These are phyloP conservation scores for Candida silvicultrix DNA, from an alignment of 805 yeast genomes.

Conservation along the genomic window DNA sequence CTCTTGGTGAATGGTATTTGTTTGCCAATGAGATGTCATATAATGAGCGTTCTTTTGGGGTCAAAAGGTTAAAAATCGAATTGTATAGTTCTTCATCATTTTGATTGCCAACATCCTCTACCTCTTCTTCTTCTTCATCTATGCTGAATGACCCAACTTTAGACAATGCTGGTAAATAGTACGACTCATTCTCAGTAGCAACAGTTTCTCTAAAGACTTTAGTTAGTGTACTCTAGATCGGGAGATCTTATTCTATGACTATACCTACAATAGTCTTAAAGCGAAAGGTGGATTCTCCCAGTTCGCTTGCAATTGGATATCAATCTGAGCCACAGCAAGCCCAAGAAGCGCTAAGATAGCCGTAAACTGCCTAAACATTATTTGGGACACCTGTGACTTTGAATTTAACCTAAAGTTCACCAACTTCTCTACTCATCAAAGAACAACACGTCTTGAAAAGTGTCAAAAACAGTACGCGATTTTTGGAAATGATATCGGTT, in stretches of 20 bases:
- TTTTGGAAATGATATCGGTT: neutral
- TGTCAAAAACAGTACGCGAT: neutral
- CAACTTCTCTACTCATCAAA: too few relatives aligned
- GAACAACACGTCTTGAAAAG: neutral
- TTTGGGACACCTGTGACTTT: neutral
- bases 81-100: constrained; percentile 16
- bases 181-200: constrained; percentile 18
- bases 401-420: neutral
- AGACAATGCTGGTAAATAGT: constrained; percentile 7
- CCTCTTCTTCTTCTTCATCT: constrained; percentile 6
- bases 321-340: constrained; percentile 8
- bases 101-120: constrained; percentile 1
- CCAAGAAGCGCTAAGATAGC: neutral
- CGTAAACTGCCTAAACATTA: neutral
- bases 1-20: constrained; percentile 49
- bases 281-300: constrained; percentile 24
- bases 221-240: neutral
- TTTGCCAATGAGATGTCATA: constrained; percentile 23
- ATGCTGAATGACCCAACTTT: constrained; percentile 8
- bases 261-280: constrained; percentile 19
- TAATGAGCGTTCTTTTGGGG: constrained; percentile 13
- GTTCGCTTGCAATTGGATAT: constrained; percentile 17
- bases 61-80: constrained; percentile 10
- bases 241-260: neutral
- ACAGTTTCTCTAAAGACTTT: constrained; percentile 18